Evolutionary conservation across 768 basidiomycete genomes (phyloP), one percentile per base, ranked within the genome.

Genomic region (Amanita fuliginea): DNA sequence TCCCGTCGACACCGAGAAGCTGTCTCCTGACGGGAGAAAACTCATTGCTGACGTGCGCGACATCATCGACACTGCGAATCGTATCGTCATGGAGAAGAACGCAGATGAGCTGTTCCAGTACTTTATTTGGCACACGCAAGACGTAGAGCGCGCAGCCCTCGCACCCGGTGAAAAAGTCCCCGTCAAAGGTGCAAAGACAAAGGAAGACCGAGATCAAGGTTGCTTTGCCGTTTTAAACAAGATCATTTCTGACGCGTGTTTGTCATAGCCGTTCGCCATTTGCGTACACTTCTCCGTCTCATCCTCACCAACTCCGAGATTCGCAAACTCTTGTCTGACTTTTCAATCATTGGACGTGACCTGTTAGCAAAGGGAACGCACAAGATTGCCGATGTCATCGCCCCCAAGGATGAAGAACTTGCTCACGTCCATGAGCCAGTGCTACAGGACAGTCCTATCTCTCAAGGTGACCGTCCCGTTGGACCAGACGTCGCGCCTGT

Each of bases 241-340:
- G 35, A 40, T 13, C 39, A 42, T 47, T 42, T 6, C 21, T 54
- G 3, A 44, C 22, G 11, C 10, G 46, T 10, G 6, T 0, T 5
- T 13, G 32, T 33, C 2, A 6, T 53, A 86, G 91, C 91, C 18
- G 78, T 86, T 41, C 75, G 75, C 49, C 90, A 97, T 65, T 77
- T 97, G 13, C 88, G 93, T 55, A 93, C 92, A 0, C 77, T 99
- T 42, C 72, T 89, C 52, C 77, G 78, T 37, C 83, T 97, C 58
- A 72, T 97, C 59, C 73, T 92, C 54, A 95, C 94, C 61, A 99
- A 99, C 68, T 84, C 87, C 0, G 88, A 95, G 67, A 84, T 87
- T 26, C 84, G 92, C 58, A 95, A 96, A 63, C 80, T 96, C 24
- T 66, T 94, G 46, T 75, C 80, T 1, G 89, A 92, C 64, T 81